phyloP scores from a whole-genome alignment of 164 flowering plant species.

The Vitis labrusca region DNA sequence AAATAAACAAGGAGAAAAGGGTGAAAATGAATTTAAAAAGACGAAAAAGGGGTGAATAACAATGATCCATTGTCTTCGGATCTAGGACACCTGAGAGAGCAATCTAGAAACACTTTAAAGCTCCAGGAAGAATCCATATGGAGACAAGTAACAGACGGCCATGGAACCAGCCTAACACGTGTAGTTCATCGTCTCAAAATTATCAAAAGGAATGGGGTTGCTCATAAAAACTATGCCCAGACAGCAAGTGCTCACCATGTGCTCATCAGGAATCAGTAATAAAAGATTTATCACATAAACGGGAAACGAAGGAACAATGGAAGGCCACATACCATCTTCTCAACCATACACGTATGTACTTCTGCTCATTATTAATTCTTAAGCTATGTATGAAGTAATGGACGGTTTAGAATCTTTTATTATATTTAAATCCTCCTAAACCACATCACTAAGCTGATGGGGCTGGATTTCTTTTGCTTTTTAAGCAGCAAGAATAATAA shows the following conservation, averaged over 20 bases:
- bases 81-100: constrained; percentile 22
- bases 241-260: too few relatives aligned
- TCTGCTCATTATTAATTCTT: constrained; percentile 5
- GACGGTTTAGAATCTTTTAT: constrained; percentile 11
- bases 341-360: constrained; percentile 18
- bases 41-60: constrained; percentile 5
- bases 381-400: not conserved
- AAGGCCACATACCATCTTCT: constrained; percentile 17
- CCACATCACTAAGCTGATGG: constrained; percentile 19
- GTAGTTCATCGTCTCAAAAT: not conserved
- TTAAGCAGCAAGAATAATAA: constrained; percentile 8
- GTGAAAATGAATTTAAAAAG: too few relatives aligned
- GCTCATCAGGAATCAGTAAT: too few relatives aligned
- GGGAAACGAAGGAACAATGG: not conserved
- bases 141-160: not conserved
- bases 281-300: too few relatives aligned
- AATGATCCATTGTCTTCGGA: constrained; percentile 20
- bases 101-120: constrained; percentile 3
- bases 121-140: not conserved
- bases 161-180: not conserved
- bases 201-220: not conserved
- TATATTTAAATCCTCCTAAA: constrained; percentile 1
- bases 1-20: too few relatives aligned
- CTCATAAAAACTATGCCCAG: not conserved
- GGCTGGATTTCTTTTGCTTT: constrained; percentile 24